A percentile compares a stretch with the other conserved stretches of the same genome.
Conservation (phyloP, 768 basidiomycete genomes). For the Pholiota conissans region DNA sequence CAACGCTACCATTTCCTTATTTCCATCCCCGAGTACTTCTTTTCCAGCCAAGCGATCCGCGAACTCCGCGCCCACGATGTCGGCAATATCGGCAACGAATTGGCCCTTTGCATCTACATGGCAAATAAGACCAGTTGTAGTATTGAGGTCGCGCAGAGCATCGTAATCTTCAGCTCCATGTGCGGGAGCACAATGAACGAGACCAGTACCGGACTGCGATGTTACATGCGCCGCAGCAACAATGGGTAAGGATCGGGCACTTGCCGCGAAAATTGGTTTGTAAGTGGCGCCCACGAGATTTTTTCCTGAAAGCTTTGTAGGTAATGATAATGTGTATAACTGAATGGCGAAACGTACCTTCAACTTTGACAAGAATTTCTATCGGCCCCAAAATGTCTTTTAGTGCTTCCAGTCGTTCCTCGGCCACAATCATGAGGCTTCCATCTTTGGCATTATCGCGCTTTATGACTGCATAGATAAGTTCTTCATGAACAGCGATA, state of each 20-base stretch:
- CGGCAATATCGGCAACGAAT: constrained; percentile 60
- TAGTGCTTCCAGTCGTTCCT: constrained; percentile 46
- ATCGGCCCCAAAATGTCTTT: constrained; percentile 34
- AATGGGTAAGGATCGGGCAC: constrained; percentile 40
- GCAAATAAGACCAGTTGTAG: constrained; percentile 56
- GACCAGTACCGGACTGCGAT: constrained; percentile 85
- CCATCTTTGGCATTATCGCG: constrained; percentile 13
- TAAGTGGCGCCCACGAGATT: constrained; percentile 65
- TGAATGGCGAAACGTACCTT: constrained; percentile 28
- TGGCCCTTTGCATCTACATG: constrained; percentile 80
- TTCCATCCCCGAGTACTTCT: constrained; percentile 74
- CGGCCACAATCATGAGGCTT: constrained; percentile 46
- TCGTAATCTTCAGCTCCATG: constrained; percentile 94
- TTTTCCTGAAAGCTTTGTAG: constrained; percentile 25
- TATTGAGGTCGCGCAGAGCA: constrained; percentile 51
- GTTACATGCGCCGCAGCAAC: constrained; percentile 80
- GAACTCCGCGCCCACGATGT: constrained; percentile 53
- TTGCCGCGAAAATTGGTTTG: constrained; percentile 54
- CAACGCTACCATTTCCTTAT: constrained; percentile 61
- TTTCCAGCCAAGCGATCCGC: constrained; percentile 57
- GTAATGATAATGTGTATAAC: not conserved
- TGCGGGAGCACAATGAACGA: constrained; percentile 94
- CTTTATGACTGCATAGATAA: constrained; percentile 62
- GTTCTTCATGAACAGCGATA: constrained; percentile 79
- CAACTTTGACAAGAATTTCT: constrained; percentile 35